Evolutionary conservation across 768 basidiomycete species (phyloP).

Genomic region (Rickenella mellea): DNA sequence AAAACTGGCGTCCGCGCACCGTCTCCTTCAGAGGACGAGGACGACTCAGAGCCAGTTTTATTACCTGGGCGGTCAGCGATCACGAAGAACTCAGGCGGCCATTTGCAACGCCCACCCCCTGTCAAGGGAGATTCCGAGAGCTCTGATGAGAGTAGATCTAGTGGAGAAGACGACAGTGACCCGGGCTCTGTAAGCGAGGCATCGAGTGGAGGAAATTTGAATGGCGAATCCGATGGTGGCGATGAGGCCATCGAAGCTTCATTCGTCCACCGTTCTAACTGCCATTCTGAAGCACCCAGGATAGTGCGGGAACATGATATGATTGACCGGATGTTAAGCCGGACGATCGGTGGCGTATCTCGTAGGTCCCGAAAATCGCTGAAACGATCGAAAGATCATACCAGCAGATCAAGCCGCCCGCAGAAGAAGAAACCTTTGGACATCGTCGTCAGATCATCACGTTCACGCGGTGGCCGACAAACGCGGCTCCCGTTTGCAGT

Average conservation of each 20-base stretch:
- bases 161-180: conserved; percentile 5
- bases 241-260: no score
- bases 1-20: conserved; percentile 7
- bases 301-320: conserved; percentile 2
- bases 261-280: no score
- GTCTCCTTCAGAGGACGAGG: conserved; percentile 18
- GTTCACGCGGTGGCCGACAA: background rate
- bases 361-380: background rate
- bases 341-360: background rate
- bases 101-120: conserved; percentile 15
- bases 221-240: conserved; percentile 6
- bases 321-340: background rate
- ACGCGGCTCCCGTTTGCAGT: background rate
- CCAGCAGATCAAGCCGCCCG: background rate
- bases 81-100: conserved; percentile 21
- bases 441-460: background rate
- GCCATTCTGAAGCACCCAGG: no score
- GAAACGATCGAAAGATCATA: background rate
- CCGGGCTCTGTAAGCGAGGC: conserved; percentile 15
- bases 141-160: conserved; percentile 30
- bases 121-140: conserved; percentile 61
- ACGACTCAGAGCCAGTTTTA: conserved; percentile 29
- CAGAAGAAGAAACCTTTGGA: background rate
- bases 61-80: conserved; percentile 44
- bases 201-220: no score